Evolutionary conservation across 306 rosid species (phyloP).

Genomic region (Vigna angularis): DNA sequence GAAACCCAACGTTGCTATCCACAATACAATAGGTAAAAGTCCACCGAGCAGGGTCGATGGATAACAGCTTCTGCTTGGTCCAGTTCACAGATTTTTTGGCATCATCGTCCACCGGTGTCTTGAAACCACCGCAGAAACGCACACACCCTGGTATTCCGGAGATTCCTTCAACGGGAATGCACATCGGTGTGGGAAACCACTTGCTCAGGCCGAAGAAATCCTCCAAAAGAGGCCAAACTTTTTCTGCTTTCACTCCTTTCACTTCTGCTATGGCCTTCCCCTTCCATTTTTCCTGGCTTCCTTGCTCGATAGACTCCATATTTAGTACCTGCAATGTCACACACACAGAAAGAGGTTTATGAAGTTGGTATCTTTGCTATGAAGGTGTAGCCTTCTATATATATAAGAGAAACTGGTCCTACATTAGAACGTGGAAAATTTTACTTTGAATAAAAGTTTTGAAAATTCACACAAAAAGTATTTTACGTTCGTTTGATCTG

Average conservation of each 20-base stretch:
- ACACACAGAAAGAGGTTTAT: not conserved
- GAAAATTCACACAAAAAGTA: too few species aligned
- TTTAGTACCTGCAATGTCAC: slow-evolving; percentile 18
- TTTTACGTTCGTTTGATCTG: too few species aligned
- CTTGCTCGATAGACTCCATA: slow-evolving; percentile 13
- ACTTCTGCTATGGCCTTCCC: slow-evolving; percentile 53
- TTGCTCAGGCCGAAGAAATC: slow-evolving; percentile 69
- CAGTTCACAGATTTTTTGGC: slow-evolving; percentile 43
- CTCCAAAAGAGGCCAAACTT: slow-evolving; percentile 64
- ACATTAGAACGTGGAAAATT: too few species aligned
- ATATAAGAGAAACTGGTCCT: too few species aligned
- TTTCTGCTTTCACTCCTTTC: slow-evolving; percentile 46
- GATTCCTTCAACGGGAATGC: slow-evolving; percentile 58
- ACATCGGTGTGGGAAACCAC: slow-evolving; percentile 62
- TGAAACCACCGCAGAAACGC: slow-evolving; percentile 72
- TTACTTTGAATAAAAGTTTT: too few species aligned
- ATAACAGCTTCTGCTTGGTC: slow-evolving; percentile 65
- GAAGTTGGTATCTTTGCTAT: not conserved
- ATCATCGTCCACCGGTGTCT: slow-evolving; percentile 47
- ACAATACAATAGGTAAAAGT: slow-evolving; percentile 47
- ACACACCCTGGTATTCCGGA: slow-evolving; percentile 61
- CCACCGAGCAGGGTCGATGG: slow-evolving; percentile 46
- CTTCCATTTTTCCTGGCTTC: slow-evolving; percentile 51
- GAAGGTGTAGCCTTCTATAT: not conserved
- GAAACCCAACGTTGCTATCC: slow-evolving; percentile 67